Base-by-base conservation (phyloP, 495 filamentous ascomycete species). In the Cercophora scortea region DNA sequence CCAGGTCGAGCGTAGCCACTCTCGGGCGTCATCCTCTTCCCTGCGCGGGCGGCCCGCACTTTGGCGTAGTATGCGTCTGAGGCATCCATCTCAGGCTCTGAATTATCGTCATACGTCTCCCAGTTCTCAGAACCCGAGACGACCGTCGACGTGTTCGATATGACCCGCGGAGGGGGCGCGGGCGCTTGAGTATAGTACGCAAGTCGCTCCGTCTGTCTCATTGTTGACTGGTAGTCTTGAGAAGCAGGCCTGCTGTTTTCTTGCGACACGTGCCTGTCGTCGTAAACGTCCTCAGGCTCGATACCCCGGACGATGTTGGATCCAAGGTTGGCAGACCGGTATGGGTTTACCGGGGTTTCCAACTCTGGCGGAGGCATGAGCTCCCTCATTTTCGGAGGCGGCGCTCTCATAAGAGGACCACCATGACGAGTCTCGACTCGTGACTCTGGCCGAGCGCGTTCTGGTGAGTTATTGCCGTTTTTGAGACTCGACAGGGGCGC, bases 301-400 rank as follows among this genome's bases (percentile, higher is more conserved):
- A 95, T 81, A 34, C 88, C 82, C 32, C 90, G 82, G 8, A 96
- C 87, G 58, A 76, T 73, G 63, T 75, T 80, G 3, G 84, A 85
- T 46, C 77, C 66, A 32, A 88, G 80, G 56, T 86, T 89, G 12
- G 77, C 75, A 56, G 80, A 79, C 39, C 85, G 80, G 43, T 81
- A 80, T 16, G 78, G 77, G 38, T 77, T 76, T 33, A 69, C 69
- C 1, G 81, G 82, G n/a, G 85, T 83, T 48, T 82, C 81, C 46
- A 80, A 66, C 16, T 81, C 83, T 1, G 85, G 84, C 15, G 86
- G 72, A 25, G 84, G 84, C 38, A 64, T 47, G 11, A 93, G 82
- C 52, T 91, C 89, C 56, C 90, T 81, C 90, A 96, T 95, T 63
- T 89, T 87, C 34, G 90, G 90, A 34, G 90, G 90, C 33, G 90